phyloP scores from a whole-genome alignment of 495 filamentous ascomycete species.

The Letharia columbiana region DNA sequence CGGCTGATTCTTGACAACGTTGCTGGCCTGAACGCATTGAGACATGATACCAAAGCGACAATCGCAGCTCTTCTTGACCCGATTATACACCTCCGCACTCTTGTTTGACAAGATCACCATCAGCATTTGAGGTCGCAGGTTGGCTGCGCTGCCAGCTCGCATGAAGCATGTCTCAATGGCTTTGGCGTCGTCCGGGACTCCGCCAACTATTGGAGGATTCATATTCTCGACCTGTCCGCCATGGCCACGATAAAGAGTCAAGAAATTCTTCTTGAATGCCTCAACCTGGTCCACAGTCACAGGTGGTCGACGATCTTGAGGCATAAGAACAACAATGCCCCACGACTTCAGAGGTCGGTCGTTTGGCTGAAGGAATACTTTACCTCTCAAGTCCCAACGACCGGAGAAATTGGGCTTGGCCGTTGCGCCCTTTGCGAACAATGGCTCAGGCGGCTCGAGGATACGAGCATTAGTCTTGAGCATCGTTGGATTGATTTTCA shows the following conservation, averaged over 20 bases:
- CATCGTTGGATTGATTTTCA: constrained; percentile 56
- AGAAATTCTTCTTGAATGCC: constrained; percentile 52
- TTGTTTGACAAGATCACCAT: constrained; percentile 65
- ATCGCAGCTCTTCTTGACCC: constrained; percentile 76
- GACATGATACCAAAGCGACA: constrained; percentile 69
- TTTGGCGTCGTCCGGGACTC: constrained; percentile 39
- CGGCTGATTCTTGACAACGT: constrained; percentile 50
- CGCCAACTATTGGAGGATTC: constrained; percentile 28
- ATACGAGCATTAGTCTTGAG: constrained; percentile 60
- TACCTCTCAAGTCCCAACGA: constrained; percentile 78
- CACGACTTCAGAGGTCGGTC: constrained; percentile 52
- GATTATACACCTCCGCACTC: constrained; percentile 56
- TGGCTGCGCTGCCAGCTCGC: constrained; percentile 35
- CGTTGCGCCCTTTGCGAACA: constrained; percentile 46
- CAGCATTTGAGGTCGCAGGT: constrained; percentile 36
- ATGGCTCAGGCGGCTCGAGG: constrained; percentile 58
- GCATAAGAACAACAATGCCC: constrained; percentile 54
- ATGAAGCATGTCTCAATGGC: constrained; percentile 48
- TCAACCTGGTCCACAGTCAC: constrained; percentile 39
- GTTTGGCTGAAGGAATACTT: constrained; percentile 62
- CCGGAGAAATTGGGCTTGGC: constrained; percentile 51
- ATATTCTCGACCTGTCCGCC: constrained; percentile 53
- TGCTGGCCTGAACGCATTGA: constrained; percentile 56
- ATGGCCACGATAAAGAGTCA: constrained; percentile 55
- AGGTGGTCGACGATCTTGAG: constrained; percentile 21